Evolutionary conservation across 345 rosid genomes (phyloP).

Genomic region (Pugionium dolabratum): DNA sequence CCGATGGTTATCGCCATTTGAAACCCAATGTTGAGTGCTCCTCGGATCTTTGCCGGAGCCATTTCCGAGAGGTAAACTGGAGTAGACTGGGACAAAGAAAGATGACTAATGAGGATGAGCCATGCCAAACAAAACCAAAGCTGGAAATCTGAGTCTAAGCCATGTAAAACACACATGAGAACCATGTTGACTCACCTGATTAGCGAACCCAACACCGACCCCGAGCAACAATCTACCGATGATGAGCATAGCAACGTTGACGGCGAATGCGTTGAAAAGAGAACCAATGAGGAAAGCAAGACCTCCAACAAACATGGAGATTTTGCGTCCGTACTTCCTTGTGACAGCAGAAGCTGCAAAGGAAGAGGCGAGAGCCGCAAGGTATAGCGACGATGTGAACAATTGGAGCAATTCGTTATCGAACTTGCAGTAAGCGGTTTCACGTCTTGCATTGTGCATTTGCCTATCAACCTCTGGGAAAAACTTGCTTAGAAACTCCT

Average conservation of each 20-base stretch:
- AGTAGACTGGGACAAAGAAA: conserved; percentile 44
- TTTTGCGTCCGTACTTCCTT: conserved; percentile 51
- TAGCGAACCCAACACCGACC: conserved; percentile 62
- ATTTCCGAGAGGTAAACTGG: conserved; percentile 63
- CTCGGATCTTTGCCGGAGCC: conserved; percentile 59
- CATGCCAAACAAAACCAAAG: conserved; percentile 1
- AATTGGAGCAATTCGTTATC: conserved; percentile 47
- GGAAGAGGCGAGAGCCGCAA: conserved; percentile 53
- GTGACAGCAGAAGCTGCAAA: conserved; percentile 52
- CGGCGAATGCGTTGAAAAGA: conserved; percentile 45
- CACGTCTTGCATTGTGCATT: conserved; percentile 20
- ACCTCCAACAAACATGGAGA: conserved; percentile 56
- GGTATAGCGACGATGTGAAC: conserved; percentile 60
- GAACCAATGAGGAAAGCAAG: conserved; percentile 50
- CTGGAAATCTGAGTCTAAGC: neutral
- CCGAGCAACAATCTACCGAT: conserved; percentile 60
- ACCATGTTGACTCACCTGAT: conserved; percentile 44
- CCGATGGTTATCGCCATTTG: conserved; percentile 61
- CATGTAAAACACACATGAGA: neutral
- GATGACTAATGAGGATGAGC: neutral
- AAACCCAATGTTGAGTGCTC: conserved; percentile 58
- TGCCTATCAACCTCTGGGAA: conserved; percentile 48
- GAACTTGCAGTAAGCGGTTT: conserved; percentile 54
- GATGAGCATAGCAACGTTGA: conserved; percentile 48
- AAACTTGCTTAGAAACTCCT: conserved; percentile 48